Evolutionary conservation across 1,284 basidiomycete genomes (phyloP).

Genomic region (Cutaneotrichosporon cyanovorans): DNA sequence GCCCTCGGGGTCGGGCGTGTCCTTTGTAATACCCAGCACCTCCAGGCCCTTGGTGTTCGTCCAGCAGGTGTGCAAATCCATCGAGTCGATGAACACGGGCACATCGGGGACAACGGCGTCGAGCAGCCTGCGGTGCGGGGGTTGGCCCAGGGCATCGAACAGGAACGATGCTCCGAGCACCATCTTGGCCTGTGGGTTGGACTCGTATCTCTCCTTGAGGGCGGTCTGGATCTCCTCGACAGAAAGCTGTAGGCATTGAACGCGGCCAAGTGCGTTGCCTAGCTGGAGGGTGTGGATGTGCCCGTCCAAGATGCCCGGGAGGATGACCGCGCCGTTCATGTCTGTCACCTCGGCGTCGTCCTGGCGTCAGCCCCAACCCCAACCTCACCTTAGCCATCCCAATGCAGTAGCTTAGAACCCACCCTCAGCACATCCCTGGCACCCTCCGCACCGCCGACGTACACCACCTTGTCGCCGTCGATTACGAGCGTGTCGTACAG

Average conservation of each 20-base stretch:
- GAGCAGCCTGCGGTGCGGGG: constrained; percentile 16
- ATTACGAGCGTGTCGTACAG: constrained; percentile 20
- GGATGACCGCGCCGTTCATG: constrained; percentile 18
- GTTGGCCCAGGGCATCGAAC: constrained; percentile 18
- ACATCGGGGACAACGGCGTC: constrained; percentile 22
- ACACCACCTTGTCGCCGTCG: constrained; percentile 13
- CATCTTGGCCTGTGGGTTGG: constrained; percentile 10
- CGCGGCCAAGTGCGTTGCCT: constrained; percentile 18
- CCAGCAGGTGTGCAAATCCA: constrained; percentile 31
- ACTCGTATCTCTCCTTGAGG: background rate
- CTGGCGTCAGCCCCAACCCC: background rate
- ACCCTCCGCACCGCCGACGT: constrained; percentile 11
- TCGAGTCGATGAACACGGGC: constrained; percentile 30
- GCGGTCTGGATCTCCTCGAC: constrained; percentile 16
- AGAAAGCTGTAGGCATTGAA: constrained; percentile 7
- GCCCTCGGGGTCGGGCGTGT: constrained; percentile 19
- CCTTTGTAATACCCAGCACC: constrained; percentile 20
- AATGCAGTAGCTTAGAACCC: too few relatives aligned
- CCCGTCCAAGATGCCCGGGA: constrained; percentile 29
- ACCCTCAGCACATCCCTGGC: background rate
- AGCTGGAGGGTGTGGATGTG: constrained; percentile 29
- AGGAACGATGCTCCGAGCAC: constrained; percentile 22
- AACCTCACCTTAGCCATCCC: background rate
- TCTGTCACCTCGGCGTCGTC: constrained; percentile 6
- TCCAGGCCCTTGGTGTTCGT: constrained; percentile 23